Evolutionary conservation across 2,329 filamentous ascomycete genomes (phyloP).

Genomic region (Trichoderma arundinaceum): DNA sequence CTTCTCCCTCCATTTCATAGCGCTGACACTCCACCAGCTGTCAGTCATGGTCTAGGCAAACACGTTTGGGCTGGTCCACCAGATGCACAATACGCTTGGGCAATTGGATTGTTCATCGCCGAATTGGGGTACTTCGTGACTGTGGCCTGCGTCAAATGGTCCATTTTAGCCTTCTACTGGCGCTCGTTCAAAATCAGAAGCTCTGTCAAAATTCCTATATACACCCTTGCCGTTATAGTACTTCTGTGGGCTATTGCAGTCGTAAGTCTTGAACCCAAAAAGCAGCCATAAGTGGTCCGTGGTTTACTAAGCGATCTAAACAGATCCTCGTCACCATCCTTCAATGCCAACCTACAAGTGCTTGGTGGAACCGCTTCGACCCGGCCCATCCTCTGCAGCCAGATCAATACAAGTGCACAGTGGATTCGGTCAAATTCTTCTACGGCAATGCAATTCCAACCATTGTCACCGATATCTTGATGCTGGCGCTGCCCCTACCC

Average conservation of each 20-base stretch:
- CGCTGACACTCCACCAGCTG: slow-evolving; percentile 27
- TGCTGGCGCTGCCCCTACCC: slow-evolving; percentile 40
- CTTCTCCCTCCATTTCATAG: background rate
- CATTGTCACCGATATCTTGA: slow-evolving; percentile 39
- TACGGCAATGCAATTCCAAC: slow-evolving; percentile 40
- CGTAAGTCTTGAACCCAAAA: slow-evolving; percentile 29
- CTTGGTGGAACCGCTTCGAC: slow-evolving; percentile 36
- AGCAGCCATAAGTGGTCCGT: background rate
- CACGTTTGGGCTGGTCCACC: slow-evolving; percentile 38
- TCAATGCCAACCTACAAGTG: slow-evolving; percentile 34
- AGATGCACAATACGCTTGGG: slow-evolving; percentile 35
- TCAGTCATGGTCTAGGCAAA: slow-evolving; percentile 35
- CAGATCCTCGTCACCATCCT: slow-evolving; percentile 35
- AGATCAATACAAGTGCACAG: slow-evolving; percentile 32
- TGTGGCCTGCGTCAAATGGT: slow-evolving; percentile 36
- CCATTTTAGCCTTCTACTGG: slow-evolving; percentile 40
- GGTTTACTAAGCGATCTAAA: background rate
- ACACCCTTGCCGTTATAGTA: slow-evolving; percentile 31
- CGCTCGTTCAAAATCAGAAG: slow-evolving; percentile 35
- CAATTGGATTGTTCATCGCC: slow-evolving; percentile 36
- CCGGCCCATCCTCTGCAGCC: slow-evolving; percentile 31
- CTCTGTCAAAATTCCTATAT: slow-evolving; percentile 36
- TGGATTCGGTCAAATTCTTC: slow-evolving; percentile 38
- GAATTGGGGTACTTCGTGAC: slow-evolving; percentile 36
- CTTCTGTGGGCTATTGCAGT: slow-evolving; percentile 36